These are phyloP conservation scores for Thelonectria blattea DNA, from an alignment of 2,329 filamentous ascomycete species.

Conservation along the genomic window DNA sequence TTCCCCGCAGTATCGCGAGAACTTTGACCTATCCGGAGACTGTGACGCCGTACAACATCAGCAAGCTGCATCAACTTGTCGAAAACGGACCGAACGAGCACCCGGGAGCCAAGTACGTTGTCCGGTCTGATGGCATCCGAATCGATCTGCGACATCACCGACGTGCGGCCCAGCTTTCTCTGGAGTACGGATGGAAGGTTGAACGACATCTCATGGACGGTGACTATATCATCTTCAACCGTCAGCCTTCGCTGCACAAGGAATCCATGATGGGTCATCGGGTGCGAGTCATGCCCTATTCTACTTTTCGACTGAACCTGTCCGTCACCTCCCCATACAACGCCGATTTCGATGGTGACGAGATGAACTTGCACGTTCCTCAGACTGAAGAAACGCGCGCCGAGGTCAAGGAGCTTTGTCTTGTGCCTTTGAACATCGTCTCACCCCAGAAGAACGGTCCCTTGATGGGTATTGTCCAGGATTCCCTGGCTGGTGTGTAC, in stretches of 20 bases:
- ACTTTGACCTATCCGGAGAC: slow-evolving; percentile 96
- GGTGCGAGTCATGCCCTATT: slow-evolving; percentile 98
- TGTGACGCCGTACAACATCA: slow-evolving; percentile 97
- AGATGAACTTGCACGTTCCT: slow-evolving; percentile 99
- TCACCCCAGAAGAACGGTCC: slow-evolving; percentile 96
- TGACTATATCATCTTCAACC: slow-evolving; percentile 99
- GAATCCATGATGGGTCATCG: slow-evolving; percentile 99
- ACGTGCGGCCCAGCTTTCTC: slow-evolving; percentile 80
- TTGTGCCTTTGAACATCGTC: slow-evolving; percentile 98
- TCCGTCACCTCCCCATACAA: slow-evolving; percentile 99
- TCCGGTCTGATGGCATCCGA: slow-evolving; percentile 89
- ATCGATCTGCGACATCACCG: slow-evolving; percentile 96
- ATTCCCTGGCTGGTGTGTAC: slow-evolving; percentile 94
- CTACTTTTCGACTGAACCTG: slow-evolving; percentile 95
- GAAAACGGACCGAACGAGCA: slow-evolving; percentile 94
- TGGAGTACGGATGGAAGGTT: slow-evolving; percentile 98
- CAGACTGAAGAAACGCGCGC: slow-evolving; percentile 97
- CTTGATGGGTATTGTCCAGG: slow-evolving; percentile 99
- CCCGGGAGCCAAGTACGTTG: slow-evolving; percentile 95
- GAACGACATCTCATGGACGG: slow-evolving; percentile 95
- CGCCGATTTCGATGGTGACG: slow-evolving; percentile 99
- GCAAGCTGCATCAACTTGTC: slow-evolving; percentile 86
- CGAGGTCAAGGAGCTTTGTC: slow-evolving; percentile 90
- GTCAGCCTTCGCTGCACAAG: slow-evolving; percentile 98
- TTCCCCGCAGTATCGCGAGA: slow-evolving; percentile 89